Evolutionary conservation across 805 yeast genomes (phyloP), one percentile per base, ranked within the genome.

Genomic region (Brettanomyces bruxellensis): DNA sequence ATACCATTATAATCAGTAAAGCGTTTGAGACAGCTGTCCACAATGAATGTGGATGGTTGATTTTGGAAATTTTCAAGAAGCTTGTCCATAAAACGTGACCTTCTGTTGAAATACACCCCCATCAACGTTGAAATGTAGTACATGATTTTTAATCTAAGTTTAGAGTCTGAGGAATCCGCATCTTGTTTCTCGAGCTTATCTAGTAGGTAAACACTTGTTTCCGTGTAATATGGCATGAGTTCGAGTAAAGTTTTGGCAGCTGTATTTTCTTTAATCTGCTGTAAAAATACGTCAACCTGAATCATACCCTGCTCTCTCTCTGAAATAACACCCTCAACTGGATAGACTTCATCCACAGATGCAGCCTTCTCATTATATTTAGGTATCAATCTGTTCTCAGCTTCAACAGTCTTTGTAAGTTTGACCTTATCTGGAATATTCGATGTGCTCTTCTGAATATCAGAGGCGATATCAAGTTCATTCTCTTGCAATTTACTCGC

Each of bases 341-440:
- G 86, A 62, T 90, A 93, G 41, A 90, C 74, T 50, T 88, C 93
- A 56, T 83, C 89, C 37, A 84, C 91, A 45, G 75, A 72, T 8
- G 86, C 81, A n/a, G 98, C 96, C 43, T 78, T 86, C 32, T 74
- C 75, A 57, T 88, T 72, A 54, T 82, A 85, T 14, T 69, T 64
- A 5, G 98, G 98, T 13, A 90, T 86, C 30, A 95, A 95, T 63
- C 97, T 78, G 51, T 83, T 89, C 38, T 72, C 72, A 38, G 72
- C 71, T 30, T 77, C 72, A 34, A 81, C 76, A 23, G 65, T 68
- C 41, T 75, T 73, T 23, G 71, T 73, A 68, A 89, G 71, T 59
- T 81, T 76, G 49, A 73, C 75, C 57, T 78, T 76, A 3, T 89
- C 68, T 42, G 98, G 98, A 54, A 91, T 72, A 49, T 73, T 78